Evolutionary conservation across 108 stramenopile genomes (phyloP).

Genomic region (Mediolabrus comicus): DNA sequence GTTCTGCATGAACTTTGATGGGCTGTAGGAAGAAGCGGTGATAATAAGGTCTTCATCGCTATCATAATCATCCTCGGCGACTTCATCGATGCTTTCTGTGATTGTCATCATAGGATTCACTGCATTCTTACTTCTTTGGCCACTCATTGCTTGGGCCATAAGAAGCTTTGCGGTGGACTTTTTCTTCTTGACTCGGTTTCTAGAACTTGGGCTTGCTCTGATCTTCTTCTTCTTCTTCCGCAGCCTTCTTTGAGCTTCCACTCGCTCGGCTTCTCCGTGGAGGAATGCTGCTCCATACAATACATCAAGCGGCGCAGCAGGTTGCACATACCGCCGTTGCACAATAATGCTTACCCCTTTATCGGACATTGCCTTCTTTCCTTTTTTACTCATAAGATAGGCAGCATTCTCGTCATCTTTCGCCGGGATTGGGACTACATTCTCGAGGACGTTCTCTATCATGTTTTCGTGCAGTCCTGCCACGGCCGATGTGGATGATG

Average conservation of each 20-base stretch:
- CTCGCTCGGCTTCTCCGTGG: slow-evolving; percentile 25
- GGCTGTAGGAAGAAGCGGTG: slow-evolving; percentile 3
- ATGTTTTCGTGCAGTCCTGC: not conserved
- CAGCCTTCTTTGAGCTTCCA: slow-evolving; percentile 14
- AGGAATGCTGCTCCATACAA: slow-evolving; percentile 32
- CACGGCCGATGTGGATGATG: not conserved
- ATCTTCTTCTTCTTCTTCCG: slow-evolving; percentile 19
- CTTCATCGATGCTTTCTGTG: slow-evolving; percentile 13
- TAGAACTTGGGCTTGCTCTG: slow-evolving; percentile 22
- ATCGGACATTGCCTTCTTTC: not conserved
- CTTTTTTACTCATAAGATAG: slow-evolving; percentile 3
- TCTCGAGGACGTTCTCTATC: slow-evolving; percentile 16
- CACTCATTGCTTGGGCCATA: slow-evolving; percentile 23
- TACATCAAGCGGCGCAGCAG: slow-evolving; percentile 30
- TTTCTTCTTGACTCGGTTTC: slow-evolving; percentile 22
- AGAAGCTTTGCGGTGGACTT: slow-evolving; percentile 14
- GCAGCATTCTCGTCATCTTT: slow-evolving; percentile 15
- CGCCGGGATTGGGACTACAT: slow-evolving; percentile 28
- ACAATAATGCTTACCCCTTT: slow-evolving; percentile 3
- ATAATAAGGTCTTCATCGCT: not conserved
- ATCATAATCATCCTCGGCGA: slow-evolving; percentile 13
- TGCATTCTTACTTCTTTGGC: slow-evolving; percentile 20
- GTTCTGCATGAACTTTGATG: slow-evolving; percentile 24
- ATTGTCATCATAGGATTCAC: slow-evolving; percentile 36
- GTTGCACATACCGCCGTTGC: slow-evolving; percentile 32